Conservation (phyloP, 495 filamentous ascomycete species). For the Choiromyces venosus region DNA sequence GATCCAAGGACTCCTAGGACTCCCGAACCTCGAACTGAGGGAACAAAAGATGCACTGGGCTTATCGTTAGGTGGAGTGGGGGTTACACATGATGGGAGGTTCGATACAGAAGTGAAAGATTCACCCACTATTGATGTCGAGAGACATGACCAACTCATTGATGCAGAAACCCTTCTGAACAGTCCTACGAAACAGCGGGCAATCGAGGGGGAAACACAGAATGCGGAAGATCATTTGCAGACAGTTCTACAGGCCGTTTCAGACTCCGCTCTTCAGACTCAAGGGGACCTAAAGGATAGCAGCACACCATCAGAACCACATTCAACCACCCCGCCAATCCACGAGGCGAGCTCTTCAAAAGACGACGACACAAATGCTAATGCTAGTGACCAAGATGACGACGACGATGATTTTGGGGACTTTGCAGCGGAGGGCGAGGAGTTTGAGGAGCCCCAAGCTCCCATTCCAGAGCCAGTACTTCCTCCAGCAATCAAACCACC, state of each 20-base stretch:
- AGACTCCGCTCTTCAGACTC: background rate
- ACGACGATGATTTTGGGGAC: constrained; percentile 50
- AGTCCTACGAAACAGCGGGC: background rate
- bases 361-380: background rate
- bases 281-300: background rate
- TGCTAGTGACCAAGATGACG: constrained; percentile 22
- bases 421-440: constrained; percentile 46
- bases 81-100: background rate
- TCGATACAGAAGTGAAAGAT: background rate
- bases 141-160: background rate
- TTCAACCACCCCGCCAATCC: background rate
- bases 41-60: background rate
- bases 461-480: constrained; percentile 42
- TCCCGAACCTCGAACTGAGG: background rate
- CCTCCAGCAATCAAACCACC: constrained; percentile 18
- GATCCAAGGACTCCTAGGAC: constrained; percentile 14
- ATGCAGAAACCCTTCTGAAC: background rate
- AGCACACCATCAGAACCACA: background rate
- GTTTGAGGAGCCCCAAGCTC: constrained; percentile 50
- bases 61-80: background rate
- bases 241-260: background rate
- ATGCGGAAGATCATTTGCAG: background rate
- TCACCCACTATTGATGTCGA: background rate
- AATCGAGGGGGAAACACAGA: background rate
- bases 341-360: background rate